Percentiles rank a stretch among this genome's conserved stretches.
Evolutionary conservation across 2,329 filamentous ascomycete species (phyloP).

Genomic region (Diaporthe sp.): DNA sequence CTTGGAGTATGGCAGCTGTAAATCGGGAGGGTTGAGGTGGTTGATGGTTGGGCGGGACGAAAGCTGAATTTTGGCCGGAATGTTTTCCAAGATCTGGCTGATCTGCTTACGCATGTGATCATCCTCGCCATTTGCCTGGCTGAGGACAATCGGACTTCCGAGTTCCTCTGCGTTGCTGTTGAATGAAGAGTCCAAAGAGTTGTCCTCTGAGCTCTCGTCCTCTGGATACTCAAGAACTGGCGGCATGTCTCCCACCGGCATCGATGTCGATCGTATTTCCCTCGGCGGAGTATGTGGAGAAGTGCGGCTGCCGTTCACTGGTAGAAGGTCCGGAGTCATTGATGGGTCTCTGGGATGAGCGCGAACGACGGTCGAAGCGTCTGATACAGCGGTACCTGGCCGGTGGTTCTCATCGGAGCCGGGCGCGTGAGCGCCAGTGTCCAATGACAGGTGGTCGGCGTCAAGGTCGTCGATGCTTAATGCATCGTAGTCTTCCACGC

Average conservation of each 20-base stretch:
- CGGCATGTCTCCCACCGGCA: constrained; percentile 62
- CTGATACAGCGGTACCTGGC: constrained; percentile 24
- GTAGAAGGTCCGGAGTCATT: constrained; percentile 35
- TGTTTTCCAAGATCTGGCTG: constrained; percentile 80
- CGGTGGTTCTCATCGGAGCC: constrained; percentile 17
- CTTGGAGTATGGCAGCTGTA: constrained; percentile 64
- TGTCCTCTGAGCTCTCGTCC: constrained; percentile 58
- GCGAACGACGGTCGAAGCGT: constrained; percentile 21
- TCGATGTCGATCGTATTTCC: constrained; percentile 53
- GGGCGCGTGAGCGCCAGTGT: neutral
- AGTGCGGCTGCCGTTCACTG: constrained; percentile 11
- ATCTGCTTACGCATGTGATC: constrained; percentile 86
- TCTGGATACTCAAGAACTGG: constrained; percentile 58
- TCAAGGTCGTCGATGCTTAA: constrained; percentile 26
- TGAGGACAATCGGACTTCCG: constrained; percentile 53
- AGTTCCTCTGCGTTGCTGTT: constrained; percentile 57
- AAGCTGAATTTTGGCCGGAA: constrained; percentile 85
- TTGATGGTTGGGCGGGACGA: constrained; percentile 67
- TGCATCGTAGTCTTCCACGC: constrained; percentile 25
- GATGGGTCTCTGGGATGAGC: constrained; percentile 21
- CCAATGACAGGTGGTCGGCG: constrained; percentile 28
- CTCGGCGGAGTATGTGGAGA: constrained; percentile 40
- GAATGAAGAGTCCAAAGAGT: constrained; percentile 60
- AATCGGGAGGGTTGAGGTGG: constrained; percentile 71
- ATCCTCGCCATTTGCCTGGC: constrained; percentile 61